Conservation (phyloP, 108 stramenopile genomes). For the Fragilaria radians region DNA sequence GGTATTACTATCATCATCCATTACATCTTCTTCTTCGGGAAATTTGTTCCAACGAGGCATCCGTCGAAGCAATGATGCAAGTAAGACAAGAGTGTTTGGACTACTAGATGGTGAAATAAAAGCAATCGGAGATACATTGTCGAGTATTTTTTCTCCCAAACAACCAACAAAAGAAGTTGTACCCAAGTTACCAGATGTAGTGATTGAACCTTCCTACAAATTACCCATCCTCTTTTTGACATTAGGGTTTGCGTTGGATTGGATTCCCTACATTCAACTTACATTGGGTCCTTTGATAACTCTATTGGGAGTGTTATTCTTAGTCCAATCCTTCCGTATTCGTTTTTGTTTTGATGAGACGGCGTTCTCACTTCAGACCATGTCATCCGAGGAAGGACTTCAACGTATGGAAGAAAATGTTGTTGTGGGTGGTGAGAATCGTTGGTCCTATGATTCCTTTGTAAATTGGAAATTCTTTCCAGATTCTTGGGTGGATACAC, state of each 20-base stretch:
- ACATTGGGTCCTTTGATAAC: constrained; percentile 38
- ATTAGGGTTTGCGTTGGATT: constrained; percentile 26
- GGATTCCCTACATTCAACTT: constrained; percentile 25
- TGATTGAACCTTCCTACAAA: constrained; percentile 55
- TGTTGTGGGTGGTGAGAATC: constrained; percentile 67
- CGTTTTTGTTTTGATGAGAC: constrained; percentile 58
- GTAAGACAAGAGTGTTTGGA: too few relatives aligned
- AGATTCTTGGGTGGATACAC: constrained; percentile 34
- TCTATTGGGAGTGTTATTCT: constrained; percentile 48
- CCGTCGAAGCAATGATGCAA: too few relatives aligned
- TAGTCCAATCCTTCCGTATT: constrained; percentile 56
- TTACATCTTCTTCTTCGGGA: too few relatives aligned
- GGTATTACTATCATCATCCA: too few relatives aligned
- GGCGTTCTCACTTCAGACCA: constrained; percentile 34
- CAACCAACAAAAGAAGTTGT: neutral
- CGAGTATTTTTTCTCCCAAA: neutral
- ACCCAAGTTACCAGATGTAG: constrained; percentile 11
- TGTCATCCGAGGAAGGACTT: constrained; percentile 11
- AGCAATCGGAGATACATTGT: neutral
- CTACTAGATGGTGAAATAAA: neutral
- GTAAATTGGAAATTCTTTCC: constrained; percentile 83
- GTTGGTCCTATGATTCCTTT: constrained; percentile 59
- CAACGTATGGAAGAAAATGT: constrained; percentile 57
- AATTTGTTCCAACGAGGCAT: too few relatives aligned
- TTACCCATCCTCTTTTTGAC: constrained; percentile 42